phyloP scores from a whole-genome alignment of 306 rosid species.

The Glycyrrhiza uralensis region DNA sequence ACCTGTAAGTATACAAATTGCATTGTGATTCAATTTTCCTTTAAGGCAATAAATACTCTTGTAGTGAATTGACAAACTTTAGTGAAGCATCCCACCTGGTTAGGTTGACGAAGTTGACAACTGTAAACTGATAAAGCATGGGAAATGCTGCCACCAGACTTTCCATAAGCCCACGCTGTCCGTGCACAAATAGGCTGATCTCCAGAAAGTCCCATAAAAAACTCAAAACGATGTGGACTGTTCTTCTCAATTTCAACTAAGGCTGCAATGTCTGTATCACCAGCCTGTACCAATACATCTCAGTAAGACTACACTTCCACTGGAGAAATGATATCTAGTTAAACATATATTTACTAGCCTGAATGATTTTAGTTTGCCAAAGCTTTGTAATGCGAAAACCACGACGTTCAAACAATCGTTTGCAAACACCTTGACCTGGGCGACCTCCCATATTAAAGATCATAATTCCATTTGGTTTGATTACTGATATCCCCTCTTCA shows the following conservation, averaged over 20 bases:
- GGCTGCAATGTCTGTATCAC: conserved; percentile 93
- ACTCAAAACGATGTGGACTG: conserved; percentile 98
- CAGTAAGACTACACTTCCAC: conserved; percentile 26
- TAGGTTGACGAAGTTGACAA: conserved; percentile 95
- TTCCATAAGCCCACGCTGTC: conserved; percentile 95
- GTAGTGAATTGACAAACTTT: conserved; percentile 19
- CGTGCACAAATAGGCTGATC: conserved; percentile 98
- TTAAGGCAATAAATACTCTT: conserved; percentile 21
- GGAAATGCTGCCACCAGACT: conserved; percentile 84
- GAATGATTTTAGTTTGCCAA: conserved; percentile 97
- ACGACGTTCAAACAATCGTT: conserved; percentile 91
- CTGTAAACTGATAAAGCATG: conserved; percentile 97
- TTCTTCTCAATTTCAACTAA: conserved; percentile 97
- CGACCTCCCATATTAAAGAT: conserved; percentile 99
- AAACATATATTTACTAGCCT: conserved; percentile 53
- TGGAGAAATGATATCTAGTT: conserved; percentile 12
- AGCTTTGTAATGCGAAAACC: conserved; percentile 77
- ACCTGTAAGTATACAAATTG: conserved; percentile 58
- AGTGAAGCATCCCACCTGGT: conserved; percentile 57
- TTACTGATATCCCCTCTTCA: conserved; percentile 93
- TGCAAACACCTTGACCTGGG: conserved; percentile 96
- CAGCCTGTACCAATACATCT: conserved; percentile 57
- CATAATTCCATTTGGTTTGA: conserved; percentile 89
- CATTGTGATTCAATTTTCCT: conserved; percentile 29
- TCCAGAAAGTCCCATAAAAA: conserved; percentile 97